phyloP scores from a whole-genome alignment of 768 basidiomycete genomes.

The Podaxis sp. region DNA sequence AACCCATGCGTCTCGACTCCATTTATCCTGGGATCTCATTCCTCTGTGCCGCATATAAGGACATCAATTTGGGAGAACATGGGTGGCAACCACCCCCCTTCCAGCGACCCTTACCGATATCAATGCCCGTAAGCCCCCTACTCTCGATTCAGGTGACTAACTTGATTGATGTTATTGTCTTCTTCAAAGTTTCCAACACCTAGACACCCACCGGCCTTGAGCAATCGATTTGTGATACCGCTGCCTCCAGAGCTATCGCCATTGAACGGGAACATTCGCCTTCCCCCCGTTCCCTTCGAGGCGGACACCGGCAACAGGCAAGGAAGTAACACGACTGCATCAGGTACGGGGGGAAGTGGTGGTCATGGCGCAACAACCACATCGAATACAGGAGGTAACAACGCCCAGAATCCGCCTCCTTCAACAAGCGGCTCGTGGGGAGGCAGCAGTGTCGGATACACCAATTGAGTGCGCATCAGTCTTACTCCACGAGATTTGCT shows the following conservation, averaged over 20 bases:
- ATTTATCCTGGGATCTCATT: neutral
- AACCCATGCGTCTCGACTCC: neutral
- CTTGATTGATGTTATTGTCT: neutral
- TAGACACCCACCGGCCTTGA: neutral
- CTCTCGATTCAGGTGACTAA: too few species aligned
- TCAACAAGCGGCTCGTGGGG: neutral
- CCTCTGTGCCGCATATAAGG: neutral
- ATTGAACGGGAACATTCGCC: neutral
- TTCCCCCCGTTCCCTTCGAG: conserved; percentile 7
- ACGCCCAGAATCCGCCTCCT: neutral
- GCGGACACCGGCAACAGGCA: neutral
- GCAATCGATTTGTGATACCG: neutral
- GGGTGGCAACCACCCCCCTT: neutral
- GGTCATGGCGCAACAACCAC: neutral
- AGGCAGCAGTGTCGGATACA: neutral
- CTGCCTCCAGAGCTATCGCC: conserved; percentile 11
- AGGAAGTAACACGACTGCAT: neutral
- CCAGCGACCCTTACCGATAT: neutral
- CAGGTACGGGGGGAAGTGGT: neutral
- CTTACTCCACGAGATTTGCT: neutral
- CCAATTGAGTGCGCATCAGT: neutral
- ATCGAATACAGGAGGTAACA: neutral
- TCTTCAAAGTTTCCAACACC: neutral
- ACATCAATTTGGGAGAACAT: neutral
- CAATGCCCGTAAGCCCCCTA: neutral